A percentile compares a stretch with the other conserved stretches of the same genome.
phyloP scores from a whole-genome alignment of 2,329 filamentous ascomycete genomes.

The Parafenestella ontariensis region DNA sequence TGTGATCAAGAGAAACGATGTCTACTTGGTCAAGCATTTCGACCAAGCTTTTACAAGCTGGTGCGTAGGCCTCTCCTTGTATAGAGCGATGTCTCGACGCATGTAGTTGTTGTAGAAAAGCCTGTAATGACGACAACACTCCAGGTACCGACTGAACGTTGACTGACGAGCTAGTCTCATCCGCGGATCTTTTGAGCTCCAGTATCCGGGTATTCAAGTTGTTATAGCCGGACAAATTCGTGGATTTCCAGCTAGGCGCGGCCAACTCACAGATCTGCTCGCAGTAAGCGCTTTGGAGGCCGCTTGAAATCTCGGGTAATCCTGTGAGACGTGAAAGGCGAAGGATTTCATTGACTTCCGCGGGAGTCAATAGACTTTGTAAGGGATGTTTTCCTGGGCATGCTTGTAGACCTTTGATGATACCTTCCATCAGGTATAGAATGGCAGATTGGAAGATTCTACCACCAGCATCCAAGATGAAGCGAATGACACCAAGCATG shows the following conservation, averaged over 20 bases:
- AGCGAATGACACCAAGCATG: constrained; percentile 44
- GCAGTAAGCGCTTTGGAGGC: constrained; percentile 45
- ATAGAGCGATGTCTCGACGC: constrained; percentile 39
- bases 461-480: constrained; percentile 43
- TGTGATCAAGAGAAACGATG: constrained; percentile 1
- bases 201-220: constrained; percentile 17
- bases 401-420: constrained; percentile 43
- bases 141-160: neutral
- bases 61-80: constrained; percentile 36
- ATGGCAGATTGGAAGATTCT: constrained; percentile 52
- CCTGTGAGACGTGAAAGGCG: constrained; percentile 47
- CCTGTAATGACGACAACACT: constrained; percentile 18
- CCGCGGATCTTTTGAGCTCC: constrained; percentile 7
- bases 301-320: constrained; percentile 53
- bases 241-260: neutral
- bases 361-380: neutral
- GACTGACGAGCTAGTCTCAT: neutral
- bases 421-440: constrained; percentile 53
- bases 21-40: constrained; percentile 26
- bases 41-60: constrained; percentile 33
- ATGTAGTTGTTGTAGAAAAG: constrained; percentile 32
- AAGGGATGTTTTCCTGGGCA: neutral
- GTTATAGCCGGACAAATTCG: constrained; percentile 27
- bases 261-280: constrained; percentile 31
- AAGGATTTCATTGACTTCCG: constrained; percentile 44